Conservation (phyloP, 768 basidiomycete species). For the Flagelloscypha sp. region DNA sequence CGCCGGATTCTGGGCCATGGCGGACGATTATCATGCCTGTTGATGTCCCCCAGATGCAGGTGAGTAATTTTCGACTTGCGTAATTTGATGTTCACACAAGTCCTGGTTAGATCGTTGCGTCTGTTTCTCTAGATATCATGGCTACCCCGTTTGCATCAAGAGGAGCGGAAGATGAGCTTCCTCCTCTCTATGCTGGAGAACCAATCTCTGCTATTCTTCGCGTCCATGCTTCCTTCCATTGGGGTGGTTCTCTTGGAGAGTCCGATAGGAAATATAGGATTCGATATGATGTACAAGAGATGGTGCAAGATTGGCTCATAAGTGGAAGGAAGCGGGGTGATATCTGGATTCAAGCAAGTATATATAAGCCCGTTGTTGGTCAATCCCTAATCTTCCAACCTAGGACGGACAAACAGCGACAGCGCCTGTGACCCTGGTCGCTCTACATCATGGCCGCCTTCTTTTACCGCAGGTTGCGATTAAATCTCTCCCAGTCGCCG, state of each 20-base stretch:
- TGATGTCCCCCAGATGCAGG: conserved; percentile 60
- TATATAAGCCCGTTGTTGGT: not conserved
- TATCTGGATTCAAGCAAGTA: conserved; percentile 60
- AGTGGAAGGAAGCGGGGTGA: conserved; percentile 84
- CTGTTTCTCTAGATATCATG: conserved; percentile 42
- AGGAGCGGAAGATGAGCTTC: conserved; percentile 16
- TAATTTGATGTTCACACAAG: conserved; percentile 8
- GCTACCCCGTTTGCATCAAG: conserved; percentile 34
- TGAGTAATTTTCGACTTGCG: too few relatives aligned
- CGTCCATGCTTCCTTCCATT: conserved; percentile 70
- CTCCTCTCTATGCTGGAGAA: conserved; percentile 75
- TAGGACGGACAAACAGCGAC: conserved; percentile 58
- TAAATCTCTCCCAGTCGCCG: conserved; percentile 45
- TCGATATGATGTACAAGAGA: conserved; percentile 77
- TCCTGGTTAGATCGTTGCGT: conserved; percentile 54
- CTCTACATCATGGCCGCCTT: conserved; percentile 77
- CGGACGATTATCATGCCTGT: conserved; percentile 75
- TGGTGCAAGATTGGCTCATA: conserved; percentile 80
- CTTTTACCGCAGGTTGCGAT: conserved; percentile 67
- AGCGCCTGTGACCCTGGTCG: conserved; percentile 70
- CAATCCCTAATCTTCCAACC: conserved; percentile 5
- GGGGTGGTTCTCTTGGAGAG: conserved; percentile 47
- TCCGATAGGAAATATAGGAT: conserved; percentile 40
- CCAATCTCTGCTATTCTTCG: conserved; percentile 63
- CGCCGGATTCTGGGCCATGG: conserved; percentile 50